Evolutionary conservation across 1,139 yeast genomes (phyloP), one percentile per base, ranked within the genome.

Genomic region (Blastobotrys petasosporus): DNA sequence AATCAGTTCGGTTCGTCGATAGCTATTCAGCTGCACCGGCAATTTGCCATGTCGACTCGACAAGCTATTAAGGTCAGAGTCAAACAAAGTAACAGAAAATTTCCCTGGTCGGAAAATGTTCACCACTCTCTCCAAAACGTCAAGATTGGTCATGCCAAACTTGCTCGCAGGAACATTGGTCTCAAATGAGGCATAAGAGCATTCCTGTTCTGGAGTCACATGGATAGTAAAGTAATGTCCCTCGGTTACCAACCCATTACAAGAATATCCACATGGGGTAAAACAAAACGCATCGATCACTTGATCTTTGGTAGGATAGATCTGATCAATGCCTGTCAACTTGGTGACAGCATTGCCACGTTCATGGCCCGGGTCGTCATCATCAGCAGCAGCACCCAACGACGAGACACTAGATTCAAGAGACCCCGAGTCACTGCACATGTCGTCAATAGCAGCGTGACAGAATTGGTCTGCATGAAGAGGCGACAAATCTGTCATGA

Each of bases 161-260:
- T 65, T 64, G 12, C 70, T 65, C 4, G 77, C 69, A 9, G 82
- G 79, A 42, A 80, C 86, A 63, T 86, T 92, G 15, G 97, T 81
- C 64, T 92, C 97, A 66, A 90, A 92, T 12, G 95, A 85, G 11
- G 97, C 97, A 66, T 92, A 92, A 2, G 96, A 86, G 87, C 95
- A 92, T 29, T 92, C 95, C 15, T 73, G 65, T 64, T 92, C 97
- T 0, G 98, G 98, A 0, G 98, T 92, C 36, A 92, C 85, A 64
- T 92, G 98, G 51, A 90, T 73, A 13, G 97, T 92, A 63, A 86
- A 88, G 69, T 90, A 92, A 63, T 76, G 77, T 39, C 70, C 68
- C 41, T 68, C 71, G 46, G 77, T 70, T 44, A 85, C 66, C 40
- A 87, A 70, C 25, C 94, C 82, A 65, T 92, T 92, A 42, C 96